Conservation (phyloP, 441 rosid genomes). For the Arabidopsis lyrata region DNA sequence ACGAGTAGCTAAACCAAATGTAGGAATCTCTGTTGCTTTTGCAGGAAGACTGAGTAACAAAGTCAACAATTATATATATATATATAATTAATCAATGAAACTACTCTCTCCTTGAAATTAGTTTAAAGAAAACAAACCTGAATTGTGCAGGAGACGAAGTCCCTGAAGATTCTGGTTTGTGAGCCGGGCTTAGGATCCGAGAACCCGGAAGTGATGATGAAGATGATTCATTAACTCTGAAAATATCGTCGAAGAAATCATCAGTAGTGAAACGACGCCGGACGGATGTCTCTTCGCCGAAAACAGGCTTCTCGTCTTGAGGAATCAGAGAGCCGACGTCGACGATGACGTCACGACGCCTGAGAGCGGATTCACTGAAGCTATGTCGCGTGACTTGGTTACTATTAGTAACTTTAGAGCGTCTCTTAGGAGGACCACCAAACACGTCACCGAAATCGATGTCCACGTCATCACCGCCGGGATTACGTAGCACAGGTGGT, state of each 20-base stretch:
- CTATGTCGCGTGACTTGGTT: constrained; percentile 54
- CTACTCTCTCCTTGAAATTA: not conserved
- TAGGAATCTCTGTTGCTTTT: constrained; percentile 67
- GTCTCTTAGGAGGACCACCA: constrained; percentile 91
- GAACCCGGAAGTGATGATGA: constrained; percentile 56
- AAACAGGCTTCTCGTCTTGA: constrained; percentile 75
- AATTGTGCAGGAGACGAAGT: constrained; percentile 62
- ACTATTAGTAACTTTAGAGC: constrained; percentile 41
- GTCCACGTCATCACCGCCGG: constrained; percentile 52
- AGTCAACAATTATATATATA: not conserved
- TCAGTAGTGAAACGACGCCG: constrained; percentile 56
- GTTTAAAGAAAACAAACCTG: constrained; percentile 57
- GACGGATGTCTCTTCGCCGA: constrained; percentile 64
- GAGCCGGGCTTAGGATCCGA: constrained; percentile 67
- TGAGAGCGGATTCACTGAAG: constrained; percentile 50
- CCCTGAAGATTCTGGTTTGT: constrained; percentile 57
- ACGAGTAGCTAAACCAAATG: constrained; percentile 57
- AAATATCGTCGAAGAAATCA: constrained; percentile 87
- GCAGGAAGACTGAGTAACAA: constrained; percentile 68
- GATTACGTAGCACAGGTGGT: constrained; percentile 29
- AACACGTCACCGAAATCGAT: constrained; percentile 87
- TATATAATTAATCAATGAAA: not conserved
- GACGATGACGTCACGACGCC: constrained; percentile 22
- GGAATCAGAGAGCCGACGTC: constrained; percentile 22
- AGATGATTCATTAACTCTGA: constrained; percentile 51